Percentiles rank a stretch among this genome's conserved stretches.
phyloP scores from a whole-genome alignment of 202 grass and related monocot species.

The Schoenoplectus triqueter region DNA sequence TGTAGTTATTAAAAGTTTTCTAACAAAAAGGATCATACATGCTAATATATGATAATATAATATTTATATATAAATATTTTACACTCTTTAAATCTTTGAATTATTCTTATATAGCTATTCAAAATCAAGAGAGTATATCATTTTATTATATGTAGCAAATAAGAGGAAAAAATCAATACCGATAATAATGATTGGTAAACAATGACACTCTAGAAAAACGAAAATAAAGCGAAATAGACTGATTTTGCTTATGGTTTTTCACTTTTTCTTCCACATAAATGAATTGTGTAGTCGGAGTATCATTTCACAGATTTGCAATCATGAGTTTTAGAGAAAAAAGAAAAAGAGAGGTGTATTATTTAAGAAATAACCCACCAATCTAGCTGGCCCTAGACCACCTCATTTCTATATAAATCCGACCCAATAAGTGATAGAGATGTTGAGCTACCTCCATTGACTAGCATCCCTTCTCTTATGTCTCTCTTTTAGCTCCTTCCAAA shows the following conservation, averaged over 20 bases:
- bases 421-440: constrained; percentile 40
- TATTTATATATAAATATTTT: too few species aligned
- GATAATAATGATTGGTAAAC: background rate
- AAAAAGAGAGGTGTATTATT: constrained; percentile 30
- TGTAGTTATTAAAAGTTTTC: too few species aligned
- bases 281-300: background rate
- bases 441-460: constrained; percentile 34
- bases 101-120: background rate
- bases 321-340: constrained; percentile 26
- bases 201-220: background rate
- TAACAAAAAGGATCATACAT: too few species aligned
- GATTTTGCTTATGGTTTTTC: background rate
- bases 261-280: background rate
- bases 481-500: constrained; percentile 10
- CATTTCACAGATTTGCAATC: constrained; percentile 34
- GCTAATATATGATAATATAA: too few species aligned
- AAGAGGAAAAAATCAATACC: background rate
- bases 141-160: background rate
- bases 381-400: constrained; percentile 25
- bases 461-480: background rate
- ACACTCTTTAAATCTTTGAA: background rate
- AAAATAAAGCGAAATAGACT: background rate
- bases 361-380: constrained; percentile 38
- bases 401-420: constrained; percentile 52
- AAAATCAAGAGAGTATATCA: background rate